Base-by-base conservation (phyloP, 1,284 basidiomycete species). In the Papiliotrema flavescens region DNA sequence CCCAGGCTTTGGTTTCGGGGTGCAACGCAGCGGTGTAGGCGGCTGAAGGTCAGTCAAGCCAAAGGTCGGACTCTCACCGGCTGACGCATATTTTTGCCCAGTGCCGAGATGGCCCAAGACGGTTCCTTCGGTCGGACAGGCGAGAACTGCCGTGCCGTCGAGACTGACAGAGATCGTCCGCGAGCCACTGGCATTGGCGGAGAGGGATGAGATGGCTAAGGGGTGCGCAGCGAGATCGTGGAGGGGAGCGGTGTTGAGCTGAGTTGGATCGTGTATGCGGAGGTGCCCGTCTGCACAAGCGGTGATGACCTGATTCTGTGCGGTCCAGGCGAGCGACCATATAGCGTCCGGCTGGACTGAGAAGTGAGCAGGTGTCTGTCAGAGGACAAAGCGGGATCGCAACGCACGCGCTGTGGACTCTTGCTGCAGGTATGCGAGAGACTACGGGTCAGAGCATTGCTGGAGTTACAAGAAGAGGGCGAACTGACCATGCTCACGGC, bases 21-120 rank as follows among this genome's bases (percentile, higher is more conserved):
- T 88, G 84, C 17, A 94, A 73, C 2, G 89, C 90, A 5, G 89
- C 83, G 0, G 84, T 84, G 87, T 87, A 93, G 8, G 89, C 90
- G 84, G 69, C n/a, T n/a, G 59, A 34, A 69, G 50, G 49, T 66
- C 59, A 69, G 56, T 24, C 47, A 47, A 54, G 36, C 11, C 7
- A 40, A 19, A 81, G 86, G 75, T 70, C 90, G 89, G 85, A 59
- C 84, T 83, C 69, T 88, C 88, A 17, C 81, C 79, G 37, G 80
- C 80, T 22, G 82, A 82, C 3, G 76, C 77, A 14, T 74, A 74
- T 14, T 79, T 80, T 45, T 80, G 80, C 65, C 84, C 90, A 61
- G 88, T 90, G 71, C 90, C 88, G 55, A 84, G 82, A 51, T 79
- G 82, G 1, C 82, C 86, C 1, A 83, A 70, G 2, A 85, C 69